Conservation (phyloP, 169 alveolate species). For the Plasmodium sp. region DNA sequence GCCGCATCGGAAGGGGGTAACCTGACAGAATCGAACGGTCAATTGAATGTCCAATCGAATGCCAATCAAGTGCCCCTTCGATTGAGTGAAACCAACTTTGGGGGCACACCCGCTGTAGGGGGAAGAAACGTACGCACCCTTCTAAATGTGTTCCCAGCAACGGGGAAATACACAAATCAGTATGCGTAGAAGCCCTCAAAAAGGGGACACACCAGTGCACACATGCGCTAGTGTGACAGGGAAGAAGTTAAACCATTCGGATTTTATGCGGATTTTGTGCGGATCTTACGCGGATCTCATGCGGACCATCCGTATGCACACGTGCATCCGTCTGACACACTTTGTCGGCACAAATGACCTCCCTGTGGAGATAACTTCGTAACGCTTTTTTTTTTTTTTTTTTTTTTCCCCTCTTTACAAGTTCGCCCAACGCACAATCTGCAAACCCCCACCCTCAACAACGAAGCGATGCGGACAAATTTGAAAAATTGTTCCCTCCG, state of each 20-base stretch:
- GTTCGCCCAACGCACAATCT: neutral
- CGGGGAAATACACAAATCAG: neutral
- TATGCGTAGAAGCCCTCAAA: neutral
- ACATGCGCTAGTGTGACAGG: neutral
- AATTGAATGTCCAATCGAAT: too few relatives aligned
- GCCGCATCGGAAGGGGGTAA: neutral
- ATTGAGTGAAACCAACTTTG: neutral
- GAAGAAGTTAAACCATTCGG: neutral
- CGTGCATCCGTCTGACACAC: neutral
- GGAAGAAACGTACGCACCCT: neutral
- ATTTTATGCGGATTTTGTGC: too few relatives aligned
- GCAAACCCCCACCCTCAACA: neutral
- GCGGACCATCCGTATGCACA: neutral
- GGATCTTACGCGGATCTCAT: neutral
- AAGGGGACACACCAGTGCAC: neutral
- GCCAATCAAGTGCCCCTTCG: neutral
- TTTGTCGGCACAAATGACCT: neutral
- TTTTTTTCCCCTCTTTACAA: neutral
- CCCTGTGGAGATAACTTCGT: neutral
- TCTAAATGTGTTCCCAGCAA: neutral
- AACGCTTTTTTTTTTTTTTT: neutral
- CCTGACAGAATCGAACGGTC: too few relatives aligned
- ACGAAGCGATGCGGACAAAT: neutral
- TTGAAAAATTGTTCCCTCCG: neutral
- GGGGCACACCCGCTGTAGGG: neutral